Base-by-base conservation (phyloP, 306 rosid genomes). In the Cucurbita argyrosperma region DNA sequence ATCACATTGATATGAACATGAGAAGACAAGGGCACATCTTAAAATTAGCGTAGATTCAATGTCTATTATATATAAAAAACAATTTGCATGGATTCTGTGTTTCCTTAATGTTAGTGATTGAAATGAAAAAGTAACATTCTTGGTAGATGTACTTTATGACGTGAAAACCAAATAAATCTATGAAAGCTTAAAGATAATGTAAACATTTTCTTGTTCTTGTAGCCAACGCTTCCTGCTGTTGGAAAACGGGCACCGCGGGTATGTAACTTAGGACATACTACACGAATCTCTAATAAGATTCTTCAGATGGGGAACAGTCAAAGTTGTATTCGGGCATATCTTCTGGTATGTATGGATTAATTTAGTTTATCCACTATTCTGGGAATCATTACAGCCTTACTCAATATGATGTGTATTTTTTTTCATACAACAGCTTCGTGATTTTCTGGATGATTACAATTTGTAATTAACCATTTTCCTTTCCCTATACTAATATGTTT, bases 241-340 rank as follows among this genome's bases (percentile, higher is more conserved):
- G 96, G 96, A 23, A 89, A 84, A 78, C 83, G 10, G 72, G 85
- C 89, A 10, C 92, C 96, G 57, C 91, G 93, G 76, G 87, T 77
- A 6, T 97, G 99, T 78, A 89, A 95, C 83, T 78, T 91, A 69
- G 99, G 99, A 37, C 97, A 95, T 79, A 87, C 90, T 47, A 89
- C 96, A 35, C 85, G 89, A 56, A 79, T 89, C 77, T 84, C 87
- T 77, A 95, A 89, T 83, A 91, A 89, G 85, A 87, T 95, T 79
- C 61, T 89, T 82, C 90, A 91, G 63, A 71, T 91, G 80, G 90
- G 85, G 74, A 86, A 83, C 79, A 80, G 77, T 79, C 96, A 82
- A 79, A 85, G 88, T 79, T 63, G 45, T 54, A 78, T 95, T 79
- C 85, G 83, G 75, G 79, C 89, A 72, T 81, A 59, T 86, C 96